phyloP scores from a whole-genome alignment of 768 basidiomycete genomes.

The Calocybe gangraenosa region DNA sequence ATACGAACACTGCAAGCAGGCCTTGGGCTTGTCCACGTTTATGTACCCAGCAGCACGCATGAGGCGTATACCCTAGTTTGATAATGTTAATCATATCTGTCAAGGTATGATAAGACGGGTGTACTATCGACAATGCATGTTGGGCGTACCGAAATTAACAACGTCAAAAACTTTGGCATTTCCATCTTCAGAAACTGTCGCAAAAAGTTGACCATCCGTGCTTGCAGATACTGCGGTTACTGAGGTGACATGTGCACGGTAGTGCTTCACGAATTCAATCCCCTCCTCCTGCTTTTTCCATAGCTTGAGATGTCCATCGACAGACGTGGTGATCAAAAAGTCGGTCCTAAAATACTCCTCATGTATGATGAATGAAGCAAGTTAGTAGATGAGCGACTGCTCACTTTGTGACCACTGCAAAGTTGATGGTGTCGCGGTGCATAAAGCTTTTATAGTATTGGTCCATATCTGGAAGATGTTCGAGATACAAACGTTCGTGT shows the following conservation, averaged over 20 bases:
- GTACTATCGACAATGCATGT: not conserved
- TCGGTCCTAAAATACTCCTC: slow-evolving; percentile 61
- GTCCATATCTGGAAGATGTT: slow-evolving; percentile 87
- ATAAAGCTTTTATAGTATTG: slow-evolving; percentile 98
- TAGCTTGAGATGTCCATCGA: slow-evolving; percentile 94
- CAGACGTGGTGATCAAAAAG: slow-evolving; percentile 90
- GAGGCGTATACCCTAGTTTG: slow-evolving; percentile 81
- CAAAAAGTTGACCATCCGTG: slow-evolving; percentile 88
- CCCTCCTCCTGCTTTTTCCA: slow-evolving; percentile 98
- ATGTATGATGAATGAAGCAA: not conserved
- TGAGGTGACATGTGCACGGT: slow-evolving; percentile 84
- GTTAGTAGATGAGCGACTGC: slow-evolving; percentile 21
- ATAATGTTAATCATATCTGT: slow-evolving; percentile 99
- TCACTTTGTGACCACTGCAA: slow-evolving; percentile 83
- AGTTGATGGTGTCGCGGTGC: slow-evolving; percentile 93
- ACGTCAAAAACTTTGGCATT: slow-evolving; percentile 96
- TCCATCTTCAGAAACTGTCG: slow-evolving; percentile 88
- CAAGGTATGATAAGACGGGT: not conserved
- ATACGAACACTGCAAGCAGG: slow-evolving; percentile 77
- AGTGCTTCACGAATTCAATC: slow-evolving; percentile 98
- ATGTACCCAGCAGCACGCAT: slow-evolving; percentile 95
- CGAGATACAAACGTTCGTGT: slow-evolving; percentile 89
- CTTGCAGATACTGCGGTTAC: slow-evolving; percentile 81
- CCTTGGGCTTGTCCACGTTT: slow-evolving; percentile 81
- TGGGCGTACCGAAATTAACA: slow-evolving; percentile 84